phyloP scores from a whole-genome alignment of 208 protist species.

The Leishmania major region DNA sequence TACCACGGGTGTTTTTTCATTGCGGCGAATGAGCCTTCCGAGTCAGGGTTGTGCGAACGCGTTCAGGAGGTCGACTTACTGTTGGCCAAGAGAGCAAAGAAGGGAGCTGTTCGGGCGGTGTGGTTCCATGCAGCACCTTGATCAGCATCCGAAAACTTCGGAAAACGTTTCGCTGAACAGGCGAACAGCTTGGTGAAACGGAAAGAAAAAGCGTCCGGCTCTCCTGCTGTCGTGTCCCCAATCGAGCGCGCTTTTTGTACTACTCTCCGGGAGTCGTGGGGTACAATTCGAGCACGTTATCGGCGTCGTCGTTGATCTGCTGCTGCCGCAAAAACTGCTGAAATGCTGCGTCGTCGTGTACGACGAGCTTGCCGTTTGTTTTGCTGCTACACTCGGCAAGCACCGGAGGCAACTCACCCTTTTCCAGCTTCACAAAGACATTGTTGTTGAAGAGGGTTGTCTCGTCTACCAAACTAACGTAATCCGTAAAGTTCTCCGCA shows the following conservation, averaged over 20 bases:
- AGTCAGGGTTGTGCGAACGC: too few species aligned
- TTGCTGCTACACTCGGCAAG: slow-evolving; percentile 53
- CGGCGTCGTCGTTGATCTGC: slow-evolving; percentile 67
- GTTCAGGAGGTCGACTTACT: too few species aligned
- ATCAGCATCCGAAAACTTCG: too few species aligned
- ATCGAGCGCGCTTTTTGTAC: neutral
- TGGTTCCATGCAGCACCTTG: too few species aligned
- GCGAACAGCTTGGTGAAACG: too few species aligned
- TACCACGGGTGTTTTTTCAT: too few species aligned
- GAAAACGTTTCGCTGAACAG: too few species aligned
- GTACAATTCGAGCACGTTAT: slow-evolving; percentile 71
- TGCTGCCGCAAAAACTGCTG: slow-evolving; percentile 70
- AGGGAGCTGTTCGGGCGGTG: too few species aligned
- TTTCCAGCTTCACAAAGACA: slow-evolving; percentile 76
- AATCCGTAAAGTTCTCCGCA: slow-evolving; percentile 75
- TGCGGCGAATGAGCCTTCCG: fast-evolving
- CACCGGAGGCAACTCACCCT: slow-evolving; percentile 80
- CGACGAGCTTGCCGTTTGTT: slow-evolving; percentile 32
- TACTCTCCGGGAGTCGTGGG: slow-evolving; percentile 1
- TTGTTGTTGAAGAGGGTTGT: slow-evolving; percentile 90
- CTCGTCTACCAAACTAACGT: slow-evolving; percentile 62
- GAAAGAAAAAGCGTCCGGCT: neutral
- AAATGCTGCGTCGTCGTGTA: slow-evolving; percentile 74
- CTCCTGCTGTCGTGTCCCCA: too few species aligned
- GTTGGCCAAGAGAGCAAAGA: too few species aligned